These are phyloP conservation scores for Alternaria alternata DNA, from an alignment of 2,329 filamentous ascomycete genomes.

Conservation along the genomic window DNA sequence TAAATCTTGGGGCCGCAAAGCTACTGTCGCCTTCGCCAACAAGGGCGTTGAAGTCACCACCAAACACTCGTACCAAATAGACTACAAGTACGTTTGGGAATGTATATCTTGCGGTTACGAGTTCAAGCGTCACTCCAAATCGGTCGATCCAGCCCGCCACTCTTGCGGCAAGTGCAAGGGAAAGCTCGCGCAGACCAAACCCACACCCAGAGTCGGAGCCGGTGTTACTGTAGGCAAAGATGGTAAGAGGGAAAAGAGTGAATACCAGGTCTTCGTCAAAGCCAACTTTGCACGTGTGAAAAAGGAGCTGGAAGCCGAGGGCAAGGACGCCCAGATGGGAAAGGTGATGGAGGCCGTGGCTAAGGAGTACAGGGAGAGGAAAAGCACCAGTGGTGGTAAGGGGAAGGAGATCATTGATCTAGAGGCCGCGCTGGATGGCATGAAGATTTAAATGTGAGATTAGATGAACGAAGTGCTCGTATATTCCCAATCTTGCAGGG, in stretches of 20 bases:
- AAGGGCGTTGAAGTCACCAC: slow-evolving; percentile 81
- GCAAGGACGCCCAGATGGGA: slow-evolving; percentile 59
- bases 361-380: slow-evolving; percentile 65
- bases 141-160: slow-evolving; percentile 75
- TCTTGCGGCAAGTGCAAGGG: slow-evolving; percentile 79
- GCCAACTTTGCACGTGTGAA: slow-evolving; percentile 67
- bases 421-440: slow-evolving; percentile 34
- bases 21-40: slow-evolving; percentile 65
- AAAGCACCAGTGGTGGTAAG: slow-evolving; percentile 31
- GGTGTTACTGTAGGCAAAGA: slow-evolving; percentile 13
- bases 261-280: slow-evolving; percentile 70
- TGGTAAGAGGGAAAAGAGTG: slow-evolving; percentile 48
- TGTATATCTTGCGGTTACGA: slow-evolving; percentile 74
- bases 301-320: slow-evolving; percentile 58
- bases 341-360: slow-evolving; percentile 75
- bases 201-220: slow-evolving; percentile 65
- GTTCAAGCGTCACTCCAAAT: slow-evolving; percentile 86
- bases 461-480: background rate
- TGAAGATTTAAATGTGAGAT: slow-evolving; percentile 27
- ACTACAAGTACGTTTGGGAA: slow-evolving; percentile 90
- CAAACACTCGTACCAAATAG: slow-evolving; percentile 87
- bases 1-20: slow-evolving; percentile 70
- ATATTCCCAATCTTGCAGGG: background rate
- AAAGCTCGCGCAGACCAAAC: slow-evolving; percentile 77
- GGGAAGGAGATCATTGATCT: slow-evolving; percentile 16